Evolutionary conservation across 495 filamentous ascomycete species (phyloP), one percentile per base, ranked within the genome.

Genomic region (Tuber aestivum): DNA sequence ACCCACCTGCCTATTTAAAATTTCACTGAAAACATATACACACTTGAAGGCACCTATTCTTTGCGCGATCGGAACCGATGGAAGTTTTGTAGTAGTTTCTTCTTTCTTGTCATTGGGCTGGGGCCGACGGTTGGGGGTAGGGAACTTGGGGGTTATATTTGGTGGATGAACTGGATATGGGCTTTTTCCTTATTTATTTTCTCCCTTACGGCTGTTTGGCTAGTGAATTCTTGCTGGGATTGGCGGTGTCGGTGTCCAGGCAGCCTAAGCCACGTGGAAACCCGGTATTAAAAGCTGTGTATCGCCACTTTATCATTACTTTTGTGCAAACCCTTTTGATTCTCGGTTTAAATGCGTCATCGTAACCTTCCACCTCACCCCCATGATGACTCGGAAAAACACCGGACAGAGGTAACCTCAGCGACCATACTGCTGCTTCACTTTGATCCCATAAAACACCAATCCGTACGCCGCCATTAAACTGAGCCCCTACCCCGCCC

Each of bases 361-460:
- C 12, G 3, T 18, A 27, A 65, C 27, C 32, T 35, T 32, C 56
- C n/a, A 18, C 56, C 12, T n/a, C 23, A 12, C 23, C 3, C n/a
- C 8, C 23, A 56, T 27, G 10, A 14, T 61, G n/a, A 14, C 50
- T n/a, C n/a, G n/a, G n/a, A 2, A 14, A 32, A n/a, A 27, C 9
- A 23, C n/a, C 27, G 16, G 56, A 65, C n/a, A 65, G 20, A 18
- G 56, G 6, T 65, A 40, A 9, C 18, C 18, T 50, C 5, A 48
- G 70, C 18, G 70, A 44, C 27, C 18, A 32, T 37, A 41, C 44
- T 48, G 48, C 23, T 79, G 78, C 71, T 80, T 81, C 50, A 77
- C 80, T 69, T 78, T 80, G 20, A 75, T 56, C 8, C 82, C 82
- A 70, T 83, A 83, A 68, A 83, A 83, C 41, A 81, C 74, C 50